Conservation (phyloP, 345 rosid genomes). For the Acer saccharum region DNA sequence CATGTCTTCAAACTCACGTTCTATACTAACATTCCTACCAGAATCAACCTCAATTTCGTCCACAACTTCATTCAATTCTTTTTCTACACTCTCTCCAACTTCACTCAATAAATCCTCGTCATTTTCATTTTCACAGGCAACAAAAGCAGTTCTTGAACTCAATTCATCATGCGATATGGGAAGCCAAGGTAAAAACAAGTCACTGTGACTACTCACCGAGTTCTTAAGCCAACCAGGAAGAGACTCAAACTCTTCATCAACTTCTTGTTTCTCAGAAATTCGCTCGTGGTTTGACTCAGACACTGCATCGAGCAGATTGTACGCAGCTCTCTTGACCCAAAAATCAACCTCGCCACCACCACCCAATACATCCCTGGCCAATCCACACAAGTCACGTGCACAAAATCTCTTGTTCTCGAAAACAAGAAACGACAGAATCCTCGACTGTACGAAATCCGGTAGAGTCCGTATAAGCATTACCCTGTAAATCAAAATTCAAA, state of each 20-base stretch:
- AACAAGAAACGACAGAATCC: constrained; percentile 65
- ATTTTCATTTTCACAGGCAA: constrained; percentile 29
- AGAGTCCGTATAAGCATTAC: constrained; percentile 67
- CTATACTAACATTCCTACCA: constrained; percentile 28
- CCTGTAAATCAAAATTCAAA: constrained; percentile 32
- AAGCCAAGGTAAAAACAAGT: constrained; percentile 61
- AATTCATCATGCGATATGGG: constrained; percentile 47
- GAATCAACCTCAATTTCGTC: constrained; percentile 35
- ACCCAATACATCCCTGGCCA: constrained; percentile 51
- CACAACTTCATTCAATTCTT: constrained; percentile 25
- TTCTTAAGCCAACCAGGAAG: constrained; percentile 62
- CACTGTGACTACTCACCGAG: constrained; percentile 21
- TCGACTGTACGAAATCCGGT: constrained; percentile 61
- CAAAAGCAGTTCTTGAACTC: constrained; percentile 29
- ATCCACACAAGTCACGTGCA: constrained; percentile 44
- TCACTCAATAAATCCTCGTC: constrained; percentile 29
- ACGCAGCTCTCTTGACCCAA: constrained; percentile 71
- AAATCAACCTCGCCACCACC: constrained; percentile 41
- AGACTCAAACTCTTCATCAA: constrained; percentile 42
- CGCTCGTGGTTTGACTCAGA: constrained; percentile 42
- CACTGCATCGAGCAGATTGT: constrained; percentile 61
- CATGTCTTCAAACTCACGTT: constrained; percentile 39
- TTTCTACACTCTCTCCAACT: constrained; percentile 37
- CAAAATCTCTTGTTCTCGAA: constrained; percentile 51
- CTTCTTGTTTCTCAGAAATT: constrained; percentile 37